Percentiles rank a stretch among this genome's conserved stretches.
Conservation (phyloP, 768 basidiomycete species). For the Boletus pseudo-olivaceus region DNA sequence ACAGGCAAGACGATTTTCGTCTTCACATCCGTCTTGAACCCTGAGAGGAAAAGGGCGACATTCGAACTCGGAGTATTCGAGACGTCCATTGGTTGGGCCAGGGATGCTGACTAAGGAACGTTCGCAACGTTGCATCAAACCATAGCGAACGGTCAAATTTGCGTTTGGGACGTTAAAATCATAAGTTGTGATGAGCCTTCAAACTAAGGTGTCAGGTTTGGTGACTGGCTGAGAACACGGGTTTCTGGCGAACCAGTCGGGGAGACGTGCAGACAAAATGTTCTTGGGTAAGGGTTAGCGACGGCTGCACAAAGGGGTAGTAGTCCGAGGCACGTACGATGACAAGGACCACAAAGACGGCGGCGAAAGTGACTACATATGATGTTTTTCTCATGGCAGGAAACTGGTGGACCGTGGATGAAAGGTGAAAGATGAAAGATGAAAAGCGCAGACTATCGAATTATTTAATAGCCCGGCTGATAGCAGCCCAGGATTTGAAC, state of each 20-base stretch:
- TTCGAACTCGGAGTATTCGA: conserved; percentile 52
- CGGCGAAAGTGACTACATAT: conserved; percentile 61
- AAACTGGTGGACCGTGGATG: background rate
- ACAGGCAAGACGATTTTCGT: conserved; percentile 59
- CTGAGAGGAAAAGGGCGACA: conserved; percentile 66
- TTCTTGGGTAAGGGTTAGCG: conserved; percentile 40
- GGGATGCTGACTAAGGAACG: conserved; percentile 48
- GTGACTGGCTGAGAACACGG: conserved; percentile 13
- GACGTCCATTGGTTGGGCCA: conserved; percentile 37
- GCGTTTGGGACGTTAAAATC: conserved; percentile 42
- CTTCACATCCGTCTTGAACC: conserved; percentile 43
- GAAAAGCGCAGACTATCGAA: background rate
- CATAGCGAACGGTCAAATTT: conserved; percentile 52
- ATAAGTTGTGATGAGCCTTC: conserved; percentile 40
- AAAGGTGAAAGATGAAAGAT: background rate
- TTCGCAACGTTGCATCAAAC: conserved; percentile 57
- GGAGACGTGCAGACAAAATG: conserved; percentile 48
- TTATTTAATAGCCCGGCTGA: background rate
- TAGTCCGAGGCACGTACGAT: conserved; percentile 41
- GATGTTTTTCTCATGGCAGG: conserved; percentile 62
- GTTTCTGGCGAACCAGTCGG: conserved; percentile 57
- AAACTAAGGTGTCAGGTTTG: conserved; percentile 27
- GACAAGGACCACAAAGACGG: conserved; percentile 46
- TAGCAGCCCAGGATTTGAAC: too few species aligned
- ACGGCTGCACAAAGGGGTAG: background rate